A percentile compares a stretch with the other conserved stretches of the same genome.
Conservation (phyloP, 768 basidiomycete genomes). For the Leccinum aurantiacum region DNA sequence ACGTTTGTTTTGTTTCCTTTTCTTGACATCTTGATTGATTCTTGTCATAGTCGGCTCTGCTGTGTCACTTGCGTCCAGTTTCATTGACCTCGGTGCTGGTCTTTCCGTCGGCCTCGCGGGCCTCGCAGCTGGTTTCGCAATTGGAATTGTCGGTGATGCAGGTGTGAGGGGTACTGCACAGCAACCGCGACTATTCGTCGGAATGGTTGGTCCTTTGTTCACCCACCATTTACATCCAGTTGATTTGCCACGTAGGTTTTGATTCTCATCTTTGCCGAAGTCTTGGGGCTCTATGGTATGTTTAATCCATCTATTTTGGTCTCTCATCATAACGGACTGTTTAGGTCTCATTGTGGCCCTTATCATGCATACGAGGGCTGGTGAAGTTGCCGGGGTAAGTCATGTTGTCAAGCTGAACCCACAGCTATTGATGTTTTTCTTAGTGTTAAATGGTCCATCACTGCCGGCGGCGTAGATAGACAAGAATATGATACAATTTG, state of each 20-base stretch:
- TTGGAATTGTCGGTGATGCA: conserved; percentile 98
- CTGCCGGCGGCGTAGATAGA: conserved; percentile 10
- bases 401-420: not conserved
- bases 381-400: conserved; percentile 24
- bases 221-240: not conserved
- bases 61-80: conserved; percentile 93
- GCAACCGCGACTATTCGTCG: conserved; percentile 90
- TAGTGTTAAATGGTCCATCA: conserved; percentile 26
- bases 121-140: conserved; percentile 95
- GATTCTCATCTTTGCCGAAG: conserved; percentile 97
- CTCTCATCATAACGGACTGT: not conserved
- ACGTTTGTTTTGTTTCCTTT: conserved; percentile 35
- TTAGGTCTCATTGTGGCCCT: conserved; percentile 87
- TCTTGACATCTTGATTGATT: not conserved
- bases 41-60: conserved; percentile 53
- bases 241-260: conserved; percentile 59
- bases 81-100: conserved; percentile 92
- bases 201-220: conserved; percentile 62
- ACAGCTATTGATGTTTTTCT: not conserved
- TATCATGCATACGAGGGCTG: conserved; percentile 85
- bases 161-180: conserved; percentile 98
- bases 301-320: not conserved
- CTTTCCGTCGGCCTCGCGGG: conserved; percentile 91
- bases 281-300: conserved; percentile 85
- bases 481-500: conserved; percentile 1